Evolutionary conservation across 768 basidiomycete species (phyloP), one percentile per base, ranked within the genome.

Genomic region (Pluteus cervinus): DNA sequence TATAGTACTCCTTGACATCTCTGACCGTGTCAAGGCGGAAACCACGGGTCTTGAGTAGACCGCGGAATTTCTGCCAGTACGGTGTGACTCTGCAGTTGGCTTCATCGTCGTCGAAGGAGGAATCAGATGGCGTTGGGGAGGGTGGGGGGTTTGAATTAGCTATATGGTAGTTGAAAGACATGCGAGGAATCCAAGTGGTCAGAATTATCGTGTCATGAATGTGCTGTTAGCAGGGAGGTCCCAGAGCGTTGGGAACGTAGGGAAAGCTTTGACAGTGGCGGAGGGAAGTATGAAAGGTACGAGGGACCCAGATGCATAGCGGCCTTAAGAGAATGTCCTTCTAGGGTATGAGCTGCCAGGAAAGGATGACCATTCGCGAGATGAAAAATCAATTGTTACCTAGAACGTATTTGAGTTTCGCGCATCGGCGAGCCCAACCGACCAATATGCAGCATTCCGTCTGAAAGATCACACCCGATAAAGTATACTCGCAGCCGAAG

Each of bases 1-100:
- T 63, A 49, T 84, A 85, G 46, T 69, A 72, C 12, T 68, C 65
- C 53, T 71, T 77, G 18, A 80, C 84, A 47, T 85, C 82, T 33
- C 68, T 65, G 28, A 75, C 73, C 18, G 83, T 87, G 45, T 86
- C 81, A 1, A 86, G 73, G 24, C 65, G 73, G 49, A 76, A 76
- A 4, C 81, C 84, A 29, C 68, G 66, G 39, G 54, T 39, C 29
- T 66, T 56, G 32, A 84, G 58, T 22, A 73, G 40, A 32, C 48
- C 39, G 8, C 68, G 61, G 51, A 83, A 81, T 36, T 60, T 61
- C 24, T 65, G 62, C 85, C 85, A 87, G 47, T 70, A 62, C 3
- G 83, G 84, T 14, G 60, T 60, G 24, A 81, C 42, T 33, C 84
- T 79, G 14, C 53, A 49, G 49, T 87, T 84, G 38, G 69, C 57